Evolutionary conservation across 495 filamentous ascomycete genomes (phyloP).

Genomic region (Xylaria palmicola): DNA sequence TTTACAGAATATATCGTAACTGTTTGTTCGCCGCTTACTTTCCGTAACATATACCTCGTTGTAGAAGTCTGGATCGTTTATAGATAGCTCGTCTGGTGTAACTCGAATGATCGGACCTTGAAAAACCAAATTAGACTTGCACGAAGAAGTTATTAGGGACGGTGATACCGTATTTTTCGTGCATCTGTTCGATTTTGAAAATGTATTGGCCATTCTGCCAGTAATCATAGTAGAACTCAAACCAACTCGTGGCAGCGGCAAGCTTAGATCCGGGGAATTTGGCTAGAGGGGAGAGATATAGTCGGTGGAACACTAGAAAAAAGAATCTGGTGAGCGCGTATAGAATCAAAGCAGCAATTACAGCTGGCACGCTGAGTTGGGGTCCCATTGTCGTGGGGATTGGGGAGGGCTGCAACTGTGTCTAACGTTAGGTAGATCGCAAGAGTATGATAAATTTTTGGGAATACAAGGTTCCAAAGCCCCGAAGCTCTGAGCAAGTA

Average conservation of each 20-base stretch:
- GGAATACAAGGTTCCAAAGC: too few species aligned
- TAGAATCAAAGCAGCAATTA: too few species aligned
- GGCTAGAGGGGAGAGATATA: conserved; percentile 37
- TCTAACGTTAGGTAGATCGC: too few species aligned
- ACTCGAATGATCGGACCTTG: conserved; percentile 54
- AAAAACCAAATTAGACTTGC: too few species aligned
- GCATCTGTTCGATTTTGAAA: conserved; percentile 38
- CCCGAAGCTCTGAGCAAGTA: too few species aligned
- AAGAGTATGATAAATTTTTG: too few species aligned
- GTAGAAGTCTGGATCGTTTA: conserved; percentile 42
- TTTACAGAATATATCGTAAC: background rate
- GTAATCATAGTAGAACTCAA: conserved; percentile 48
- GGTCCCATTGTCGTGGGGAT: too few species aligned
- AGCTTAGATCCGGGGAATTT: conserved; percentile 46
- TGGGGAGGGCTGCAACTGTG: too few species aligned
- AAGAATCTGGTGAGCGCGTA: too few species aligned
- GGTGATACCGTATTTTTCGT: conserved; percentile 35
- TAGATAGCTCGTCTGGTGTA: conserved; percentile 50
- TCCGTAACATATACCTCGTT: conserved; percentile 33
- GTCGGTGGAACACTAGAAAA: too few species aligned
- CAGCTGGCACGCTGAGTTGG: too few species aligned
- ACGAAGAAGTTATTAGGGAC: background rate
- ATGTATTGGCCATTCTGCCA: conserved; percentile 33
- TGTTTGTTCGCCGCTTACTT: background rate
- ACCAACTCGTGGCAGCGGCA: conserved; percentile 42